Base-by-base conservation (phyloP, 225 moss, liverwort and hornwort genomes). In the Straminergon stramineum region DNA sequence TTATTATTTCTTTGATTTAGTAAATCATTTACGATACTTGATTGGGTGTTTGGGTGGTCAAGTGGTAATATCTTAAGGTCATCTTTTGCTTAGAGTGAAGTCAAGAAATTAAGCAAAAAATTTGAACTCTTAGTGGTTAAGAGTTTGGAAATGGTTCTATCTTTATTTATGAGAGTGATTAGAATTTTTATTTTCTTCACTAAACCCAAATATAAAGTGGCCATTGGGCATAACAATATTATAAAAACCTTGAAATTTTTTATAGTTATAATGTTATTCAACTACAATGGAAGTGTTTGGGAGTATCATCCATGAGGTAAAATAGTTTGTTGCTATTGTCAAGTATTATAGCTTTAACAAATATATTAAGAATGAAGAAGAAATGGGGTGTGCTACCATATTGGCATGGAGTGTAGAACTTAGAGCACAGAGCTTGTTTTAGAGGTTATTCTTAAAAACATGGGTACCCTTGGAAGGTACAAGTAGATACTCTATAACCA, bases 231-330 rank as follows among this genome's bases (percentile, higher is more conserved):
- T 39, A 70, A 69, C 13, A 23, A n/a, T n/a, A 18, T n/a, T 23
- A 22, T 23, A 39, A 27, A 20, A 37, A 68, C 21, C n/a, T 13
- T 4, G 0, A 68, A 21, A 1, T 12, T 22, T n/a, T 70, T 39
- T 2, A 70, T 12, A 39, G 4, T 23, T 13, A 22, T 23, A n/a
- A 69, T n/a, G 3, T 69, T 69, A n/a, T 69, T 22, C 13, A n/a
- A 69, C 69, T n/a, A n/a, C 69, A 69, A n/a, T 69, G 2, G 13
- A n/a, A 69, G n/a, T 69, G 23, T 12, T 7, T 0, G 13, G 1
- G 0, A 22, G 0, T n/a, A n/a, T 68, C 13, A 69, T n/a, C n/a
- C 0, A n/a, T 22, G 1, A 69, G 22, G 5, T 13, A n/a, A 23
- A 69, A 69, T 13, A 69, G 6, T 11, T 37, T 37, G 10, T 35